Base-by-base conservation (phyloP, 2,329 filamentous ascomycete genomes). In the Xylaria sp. region DNA sequence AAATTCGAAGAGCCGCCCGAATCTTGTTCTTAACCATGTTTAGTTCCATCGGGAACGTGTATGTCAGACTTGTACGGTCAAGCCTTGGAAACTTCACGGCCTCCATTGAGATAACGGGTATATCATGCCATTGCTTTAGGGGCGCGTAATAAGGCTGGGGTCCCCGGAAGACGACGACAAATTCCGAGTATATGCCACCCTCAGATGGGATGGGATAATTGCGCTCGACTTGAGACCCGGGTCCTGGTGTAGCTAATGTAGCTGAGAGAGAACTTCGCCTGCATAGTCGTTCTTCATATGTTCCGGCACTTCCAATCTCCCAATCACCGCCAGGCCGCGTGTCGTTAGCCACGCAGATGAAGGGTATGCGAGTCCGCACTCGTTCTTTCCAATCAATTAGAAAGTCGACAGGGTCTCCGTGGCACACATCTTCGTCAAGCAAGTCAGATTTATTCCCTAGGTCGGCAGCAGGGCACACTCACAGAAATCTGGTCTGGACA, bases 251-350 rank as follows among this genome's bases (percentile, higher is more conserved):
- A 25, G 85, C 86, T 58, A 94, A 84, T 2, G 90, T 89, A 20
- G 90, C 89, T 6, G 90, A 90, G 41, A 94, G 86, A 72, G 91
- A 94, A 81, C 91, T 93, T 74, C 92, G 85, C 69, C 92, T 86
- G 76, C 91, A 92, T 46, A 94, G 86, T 73, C 90, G 90, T 80
- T 94, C 92, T 81, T 92, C 90, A 62, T 89, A 89, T 10, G 34
- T 37, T 39, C 88, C 88, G 73, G 87, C 78, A 13, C 81, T 84
- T 70, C 85, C 85, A 7, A 86, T 91, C 74, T 94, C 91, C 92
- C 92, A 94, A 77, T 94, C 91, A n/a, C 92, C 92, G 10, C 92
- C 92, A 0, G 92, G 86, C 46, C 91, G 85, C 76, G 91, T 92
- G 78, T 94, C 92, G 80, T 94, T 93, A 57, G 92, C 92, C 65